Conservation (phyloP, 1,139 yeast genomes). For the Kurtzmaniella quercitrusa region DNA sequence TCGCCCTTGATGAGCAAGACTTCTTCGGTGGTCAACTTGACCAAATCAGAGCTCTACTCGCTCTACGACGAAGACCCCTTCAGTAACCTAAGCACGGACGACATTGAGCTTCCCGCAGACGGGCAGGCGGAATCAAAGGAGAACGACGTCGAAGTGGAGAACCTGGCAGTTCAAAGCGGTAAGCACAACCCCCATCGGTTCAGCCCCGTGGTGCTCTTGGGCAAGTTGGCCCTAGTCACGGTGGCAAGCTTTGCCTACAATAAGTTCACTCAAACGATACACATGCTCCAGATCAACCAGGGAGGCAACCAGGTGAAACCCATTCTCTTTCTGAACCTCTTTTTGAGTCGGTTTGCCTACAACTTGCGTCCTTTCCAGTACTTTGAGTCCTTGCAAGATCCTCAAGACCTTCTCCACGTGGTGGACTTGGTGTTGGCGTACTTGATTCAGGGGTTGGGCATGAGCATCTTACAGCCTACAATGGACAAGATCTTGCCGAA, state of each 20-base stretch:
- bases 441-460: conserved; percentile 50
- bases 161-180: neutral
- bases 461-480: conserved; percentile 62
- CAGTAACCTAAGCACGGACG: conserved; percentile 30
- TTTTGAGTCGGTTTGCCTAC: conserved; percentile 28
- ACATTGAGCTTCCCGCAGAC: conserved; percentile 10
- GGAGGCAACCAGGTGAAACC: conserved; percentile 30
- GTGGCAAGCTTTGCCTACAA: conserved; percentile 46
- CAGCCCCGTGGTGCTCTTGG: neutral
- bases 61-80: conserved; percentile 41
- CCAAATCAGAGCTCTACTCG: conserved; percentile 47
- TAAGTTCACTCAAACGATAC: conserved; percentile 46
- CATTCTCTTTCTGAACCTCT: conserved; percentile 29
- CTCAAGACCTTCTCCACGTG: conserved; percentile 6
- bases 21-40: conserved; percentile 43
- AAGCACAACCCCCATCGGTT: neutral
- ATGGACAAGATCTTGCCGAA: conserved; percentile 48
- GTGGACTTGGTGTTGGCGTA: conserved; percentile 27
- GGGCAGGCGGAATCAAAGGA: conserved; percentile 1
- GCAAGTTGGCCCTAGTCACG: conserved; percentile 32
- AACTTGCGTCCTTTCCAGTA: conserved; percentile 21
- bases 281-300: conserved; percentile 40
- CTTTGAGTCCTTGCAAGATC: conserved; percentile 2
- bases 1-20: conserved; percentile 29
- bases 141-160: neutral